Conservation (phyloP, 2,329 filamentous ascomycete genomes). For the Fusarium irregulare region DNA sequence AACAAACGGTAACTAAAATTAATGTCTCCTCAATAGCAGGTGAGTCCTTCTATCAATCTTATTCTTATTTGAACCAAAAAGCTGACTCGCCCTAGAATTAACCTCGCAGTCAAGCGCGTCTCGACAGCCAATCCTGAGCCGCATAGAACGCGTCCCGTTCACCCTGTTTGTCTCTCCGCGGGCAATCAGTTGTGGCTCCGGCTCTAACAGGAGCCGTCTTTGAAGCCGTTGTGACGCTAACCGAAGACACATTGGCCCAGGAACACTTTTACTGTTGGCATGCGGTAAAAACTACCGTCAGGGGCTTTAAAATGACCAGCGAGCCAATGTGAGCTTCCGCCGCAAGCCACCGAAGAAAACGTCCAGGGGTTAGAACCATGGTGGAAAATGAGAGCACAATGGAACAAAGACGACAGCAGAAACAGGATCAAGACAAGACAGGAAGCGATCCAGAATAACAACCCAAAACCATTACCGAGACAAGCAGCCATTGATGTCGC, state of each 20-base stretch:
- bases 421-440: constrained; percentile 22
- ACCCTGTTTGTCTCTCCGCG: constrained; percentile 10
- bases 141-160: constrained; percentile 20
- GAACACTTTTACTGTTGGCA: constrained; percentile 27
- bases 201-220: constrained; percentile 16
- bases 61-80: constrained; percentile 10
- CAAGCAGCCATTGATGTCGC: constrained; percentile 11
- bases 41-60: constrained; percentile 31
- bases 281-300: constrained; percentile 25
- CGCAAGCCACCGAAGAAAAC: constrained; percentile 30
- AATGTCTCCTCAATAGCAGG: constrained; percentile 24
- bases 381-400: constrained; percentile 2
- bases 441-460: constrained; percentile 10
- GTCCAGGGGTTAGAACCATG: constrained; percentile 21
- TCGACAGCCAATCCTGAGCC: constrained; percentile 23
- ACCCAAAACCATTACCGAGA: constrained; percentile 24
- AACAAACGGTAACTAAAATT: constrained; percentile 22
- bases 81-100: constrained; percentile 27
- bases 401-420: background rate
- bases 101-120: constrained; percentile 10
- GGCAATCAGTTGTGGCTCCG: constrained; percentile 42
- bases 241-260: constrained; percentile 40
- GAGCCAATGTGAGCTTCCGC: constrained; percentile 22
- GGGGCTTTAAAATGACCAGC: constrained; percentile 23
- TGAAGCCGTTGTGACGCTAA: constrained; percentile 31